These are phyloP conservation scores for Gnetum montanum DNA, from an alignment of 75 land plant genomes.

Conservation along the genomic window DNA sequence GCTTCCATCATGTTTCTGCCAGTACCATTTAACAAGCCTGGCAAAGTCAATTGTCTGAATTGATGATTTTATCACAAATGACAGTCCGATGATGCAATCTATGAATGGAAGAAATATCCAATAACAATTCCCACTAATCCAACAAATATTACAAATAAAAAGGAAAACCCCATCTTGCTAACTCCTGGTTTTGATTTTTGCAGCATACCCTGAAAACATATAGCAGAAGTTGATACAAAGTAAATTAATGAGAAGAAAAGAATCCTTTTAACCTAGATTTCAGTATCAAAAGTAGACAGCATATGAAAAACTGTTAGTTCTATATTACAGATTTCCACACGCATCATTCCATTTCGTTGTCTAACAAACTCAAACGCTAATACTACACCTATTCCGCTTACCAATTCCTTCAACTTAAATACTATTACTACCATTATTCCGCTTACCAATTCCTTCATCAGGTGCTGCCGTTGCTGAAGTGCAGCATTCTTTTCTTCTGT, in stretches of 20 bases:
- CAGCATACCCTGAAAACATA: neutral
- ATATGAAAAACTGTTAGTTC: too few relatives aligned
- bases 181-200: neutral
- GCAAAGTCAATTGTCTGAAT: neutral
- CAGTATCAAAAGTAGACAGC: too few relatives aligned
- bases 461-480: conserved; percentile 15
- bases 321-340: too few relatives aligned
- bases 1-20: neutral
- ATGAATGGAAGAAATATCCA: conserved; percentile 17
- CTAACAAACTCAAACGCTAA: too few relatives aligned
- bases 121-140: conserved; percentile 32
- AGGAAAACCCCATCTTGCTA: conserved; percentile 22
- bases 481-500: conserved; percentile 28
- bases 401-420: too few relatives aligned
- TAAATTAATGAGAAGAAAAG: too few relatives aligned
- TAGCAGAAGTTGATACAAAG: too few relatives aligned
- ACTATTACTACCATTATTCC: neutral
- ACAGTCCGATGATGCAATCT: neutral
- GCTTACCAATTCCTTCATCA: conserved; percentile 33
- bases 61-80: neutral
- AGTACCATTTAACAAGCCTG: neutral
- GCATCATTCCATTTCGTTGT: too few relatives aligned
- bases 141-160: conserved; percentile 35
- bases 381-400: too few relatives aligned
- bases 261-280: too few relatives aligned